These are phyloP conservation scores for Adansonia rubrostipa DNA, from an alignment of 441 rosid genomes.

Conservation along the genomic window DNA sequence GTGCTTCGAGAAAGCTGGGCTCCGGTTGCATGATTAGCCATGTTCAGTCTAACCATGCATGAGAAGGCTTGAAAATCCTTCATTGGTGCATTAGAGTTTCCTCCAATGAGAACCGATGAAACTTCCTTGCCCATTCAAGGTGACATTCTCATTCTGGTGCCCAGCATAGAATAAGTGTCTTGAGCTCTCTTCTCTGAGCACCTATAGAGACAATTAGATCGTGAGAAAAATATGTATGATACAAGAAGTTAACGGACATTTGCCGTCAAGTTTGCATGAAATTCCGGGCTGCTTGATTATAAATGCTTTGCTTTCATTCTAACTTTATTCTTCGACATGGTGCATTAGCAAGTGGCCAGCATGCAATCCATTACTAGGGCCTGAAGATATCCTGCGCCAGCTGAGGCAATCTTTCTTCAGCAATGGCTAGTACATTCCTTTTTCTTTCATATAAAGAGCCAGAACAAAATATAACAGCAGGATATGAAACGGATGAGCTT, in stretches of 20 bases:
- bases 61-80: constrained; percentile 31
- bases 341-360: background rate
- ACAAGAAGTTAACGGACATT: background rate
- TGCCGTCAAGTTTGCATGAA: background rate
- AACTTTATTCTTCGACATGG: background rate
- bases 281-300: background rate
- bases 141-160: constrained; percentile 27
- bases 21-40: constrained; percentile 17
- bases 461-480: background rate
- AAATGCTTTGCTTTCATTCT: constrained; percentile 3
- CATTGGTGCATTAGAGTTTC: constrained; percentile 24
- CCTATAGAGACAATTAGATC: constrained; percentile 26
- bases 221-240: background rate
- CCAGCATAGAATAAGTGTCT: constrained; percentile 21
- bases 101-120: constrained; percentile 19
- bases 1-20: constrained; percentile 15
- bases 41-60: constrained; percentile 22
- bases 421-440: background rate
- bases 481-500: constrained; percentile 17
- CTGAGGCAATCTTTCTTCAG: background rate
- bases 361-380: background rate
- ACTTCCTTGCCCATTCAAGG: constrained; percentile 29
- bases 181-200: constrained; percentile 26
- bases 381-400: background rate
- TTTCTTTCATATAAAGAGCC: background rate